Percentiles rank a stretch among this genome's conserved stretches.
phyloP scores from a whole-genome alignment of 2,329 filamentous ascomycete species.

The Onygenales sp. region DNA sequence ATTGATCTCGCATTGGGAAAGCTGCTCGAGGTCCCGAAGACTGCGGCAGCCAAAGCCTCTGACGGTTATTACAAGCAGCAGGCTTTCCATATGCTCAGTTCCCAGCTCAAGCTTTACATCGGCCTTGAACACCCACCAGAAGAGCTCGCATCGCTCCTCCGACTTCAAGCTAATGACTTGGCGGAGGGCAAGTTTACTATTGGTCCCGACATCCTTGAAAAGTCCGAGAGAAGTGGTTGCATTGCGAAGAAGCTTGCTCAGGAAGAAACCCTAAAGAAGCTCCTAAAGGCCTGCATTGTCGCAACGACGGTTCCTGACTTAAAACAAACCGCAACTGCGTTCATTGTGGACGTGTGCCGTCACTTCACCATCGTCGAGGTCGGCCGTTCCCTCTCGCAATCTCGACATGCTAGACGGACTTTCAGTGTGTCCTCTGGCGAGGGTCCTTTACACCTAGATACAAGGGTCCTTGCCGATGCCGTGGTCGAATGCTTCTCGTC shows the following conservation, averaged over 20 bases:
- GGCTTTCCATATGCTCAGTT: conserved; percentile 75
- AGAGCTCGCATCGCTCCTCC: conserved; percentile 73
- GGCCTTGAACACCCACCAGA: conserved; percentile 82
- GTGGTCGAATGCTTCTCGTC: conserved; percentile 85
- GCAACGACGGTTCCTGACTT: conserved; percentile 75
- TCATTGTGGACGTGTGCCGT: conserved; percentile 71
- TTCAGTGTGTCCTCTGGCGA: conserved; percentile 84
- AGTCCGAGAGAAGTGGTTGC: conserved; percentile 70
- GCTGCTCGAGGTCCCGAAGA: conserved; percentile 68
- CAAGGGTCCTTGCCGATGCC: conserved; percentile 76
- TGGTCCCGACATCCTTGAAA: conserved; percentile 57
- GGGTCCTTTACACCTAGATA: conserved; percentile 77
- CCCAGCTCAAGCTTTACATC: conserved; percentile 83
- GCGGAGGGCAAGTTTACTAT: conserved; percentile 63
- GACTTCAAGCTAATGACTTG: conserved; percentile 82
- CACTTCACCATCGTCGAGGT: conserved; percentile 90
- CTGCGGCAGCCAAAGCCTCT: conserved; percentile 45
- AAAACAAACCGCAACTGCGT: conserved; percentile 61
- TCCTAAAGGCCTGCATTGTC: conserved; percentile 82
- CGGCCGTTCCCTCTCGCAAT: conserved; percentile 69
- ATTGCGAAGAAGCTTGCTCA: conserved; percentile 79
- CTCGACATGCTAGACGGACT: conserved; percentile 64
- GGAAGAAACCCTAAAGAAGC: conserved; percentile 69
- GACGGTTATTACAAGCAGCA: conserved; percentile 90
- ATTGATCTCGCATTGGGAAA: conserved; percentile 84